Evolutionary conservation across 495 filamentous ascomycete genomes (phyloP), one percentile per base, ranked within the genome.

Genomic region (Staphylotrichum longicolle): DNA sequence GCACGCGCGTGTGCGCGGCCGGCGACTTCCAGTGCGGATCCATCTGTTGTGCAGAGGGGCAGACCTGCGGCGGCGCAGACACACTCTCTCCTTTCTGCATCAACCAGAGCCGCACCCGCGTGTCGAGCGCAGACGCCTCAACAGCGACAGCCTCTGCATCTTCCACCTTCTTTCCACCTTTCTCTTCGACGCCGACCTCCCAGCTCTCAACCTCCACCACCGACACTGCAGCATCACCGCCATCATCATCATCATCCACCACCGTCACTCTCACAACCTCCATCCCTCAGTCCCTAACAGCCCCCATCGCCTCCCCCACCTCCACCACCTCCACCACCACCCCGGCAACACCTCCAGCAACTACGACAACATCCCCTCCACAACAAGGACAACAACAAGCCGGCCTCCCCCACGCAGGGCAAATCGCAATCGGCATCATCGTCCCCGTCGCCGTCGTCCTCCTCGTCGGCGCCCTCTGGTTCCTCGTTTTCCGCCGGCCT

Each of bases 21-120:
- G 66, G 66, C n/a, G 66, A 68, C 44, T 67, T 68, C 55, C 53
- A 68, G 47, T 68, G 66, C 46, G 66, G 64, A 12, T 58, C 57
- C 50, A 59, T 68, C 42, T 68, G 66, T 48, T 68, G 66, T 41
- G 64, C 66, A 4, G 39, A 62, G 33, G 54, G 54, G 12, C 66
- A 68, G 47, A 62, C 61, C 6, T 68, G 66, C 34, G 53, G 49
- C 30, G 66, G 61, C 0, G 61, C 33, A n/a, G 64, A 62, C 14
- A 58, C 54, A 1, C 33, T 39, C 1, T 45, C 55, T 6, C 64
- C 64, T 7, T 68, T 35, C 12, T 68, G 66, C 51, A 39, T 52
- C 34, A 61, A 58, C 20, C 7, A 46, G 32, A 40, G 45, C 10
- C 37, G 30, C 2, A 58, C 46, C 11, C 6, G n/a, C 8, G 39